phyloP scores from a whole-genome alignment of 1,139 yeast genomes.

The Arxiozyma slooffiae region DNA sequence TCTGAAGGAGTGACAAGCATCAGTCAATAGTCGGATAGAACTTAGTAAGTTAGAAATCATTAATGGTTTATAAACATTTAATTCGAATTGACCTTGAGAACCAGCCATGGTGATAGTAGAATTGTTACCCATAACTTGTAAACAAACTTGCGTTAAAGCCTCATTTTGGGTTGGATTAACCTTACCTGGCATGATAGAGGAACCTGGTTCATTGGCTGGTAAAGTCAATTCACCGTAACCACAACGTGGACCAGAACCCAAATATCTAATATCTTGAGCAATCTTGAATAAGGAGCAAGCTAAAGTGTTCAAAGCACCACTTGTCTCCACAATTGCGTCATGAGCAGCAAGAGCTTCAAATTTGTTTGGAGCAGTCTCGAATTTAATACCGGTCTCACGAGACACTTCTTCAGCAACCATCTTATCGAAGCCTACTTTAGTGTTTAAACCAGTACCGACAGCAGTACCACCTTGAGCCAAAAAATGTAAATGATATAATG shows the following conservation, averaged over 20 bases:
- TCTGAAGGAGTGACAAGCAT: conserved; percentile 83
- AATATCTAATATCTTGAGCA: conserved; percentile 94
- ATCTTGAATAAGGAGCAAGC: conserved; percentile 91
- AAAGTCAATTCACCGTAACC: conserved; percentile 93
- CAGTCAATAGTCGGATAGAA: conserved; percentile 80
- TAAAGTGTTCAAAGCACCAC: conserved; percentile 92
- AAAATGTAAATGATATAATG: conserved; percentile 64
- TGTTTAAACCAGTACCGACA: conserved; percentile 96
- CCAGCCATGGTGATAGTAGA: conserved; percentile 93
- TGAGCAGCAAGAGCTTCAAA: conserved; percentile 98
- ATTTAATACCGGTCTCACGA: conserved; percentile 75
- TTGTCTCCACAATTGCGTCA: conserved; percentile 94
- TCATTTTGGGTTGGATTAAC: conserved; percentile 99
- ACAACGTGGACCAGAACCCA: conserved; percentile 98
- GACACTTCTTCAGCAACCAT: conserved; percentile 53
- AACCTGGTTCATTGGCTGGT: conserved; percentile 98
- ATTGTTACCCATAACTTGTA: conserved; percentile 96
- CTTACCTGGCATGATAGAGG: conserved; percentile 98
- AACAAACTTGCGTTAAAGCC: conserved; percentile 95
- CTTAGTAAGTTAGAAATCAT: conserved; percentile 82
- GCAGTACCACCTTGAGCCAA: conserved; percentile 99
- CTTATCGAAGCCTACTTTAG: conserved; percentile 77
- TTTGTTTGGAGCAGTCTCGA: conserved; percentile 94
- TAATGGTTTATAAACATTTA: conserved; percentile 95
- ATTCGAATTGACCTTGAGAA: conserved; percentile 96